These are phyloP conservation scores for Malassezia vespertilionis DNA, from an alignment of 1,284 basidiomycete genomes.

Conservation along the genomic window DNA sequence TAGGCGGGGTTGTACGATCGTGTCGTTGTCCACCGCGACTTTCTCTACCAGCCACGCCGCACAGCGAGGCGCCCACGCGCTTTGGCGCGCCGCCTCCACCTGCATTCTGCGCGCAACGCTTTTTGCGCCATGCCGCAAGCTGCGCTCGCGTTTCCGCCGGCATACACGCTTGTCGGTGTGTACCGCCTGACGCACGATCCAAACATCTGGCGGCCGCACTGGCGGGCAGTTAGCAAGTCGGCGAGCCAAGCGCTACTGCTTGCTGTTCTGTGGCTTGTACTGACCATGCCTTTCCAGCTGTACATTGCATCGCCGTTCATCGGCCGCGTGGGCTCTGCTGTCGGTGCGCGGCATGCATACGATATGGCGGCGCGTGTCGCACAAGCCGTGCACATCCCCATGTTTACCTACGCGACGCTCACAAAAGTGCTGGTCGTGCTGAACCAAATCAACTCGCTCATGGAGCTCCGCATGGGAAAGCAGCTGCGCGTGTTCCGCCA, in stretches of 20 bases:
- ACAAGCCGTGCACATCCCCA: background rate
- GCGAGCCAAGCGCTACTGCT: conserved; percentile 27
- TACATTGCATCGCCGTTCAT: conserved; percentile 38
- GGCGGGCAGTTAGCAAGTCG: conserved; percentile 27
- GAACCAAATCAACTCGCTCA: conserved; percentile 35
- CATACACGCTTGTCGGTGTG: conserved; percentile 39
- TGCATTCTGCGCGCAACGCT: background rate
- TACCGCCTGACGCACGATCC: conserved; percentile 40
- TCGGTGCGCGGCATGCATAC: conserved; percentile 19
- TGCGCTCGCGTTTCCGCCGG: conserved; percentile 35
- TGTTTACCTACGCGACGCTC: conserved; percentile 21
- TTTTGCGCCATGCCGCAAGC: conserved; percentile 39
- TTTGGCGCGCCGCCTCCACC: background rate
- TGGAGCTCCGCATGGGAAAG: conserved; percentile 37
- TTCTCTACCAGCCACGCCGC: too few relatives aligned
- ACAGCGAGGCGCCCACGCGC: too few relatives aligned
- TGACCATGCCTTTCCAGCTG: conserved; percentile 37
- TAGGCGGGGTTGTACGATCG: background rate
- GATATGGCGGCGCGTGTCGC: background rate
- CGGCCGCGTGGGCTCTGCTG: conserved; percentile 19
- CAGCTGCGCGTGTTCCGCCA: conserved; percentile 28
- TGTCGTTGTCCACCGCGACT: background rate
- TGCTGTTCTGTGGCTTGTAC: conserved; percentile 19
- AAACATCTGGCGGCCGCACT: conserved; percentile 39
- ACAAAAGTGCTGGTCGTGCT: conserved; percentile 41